These are phyloP conservation scores for Barbatosphaeria neglecta DNA, from an alignment of 495 filamentous ascomycete species.

Conservation along the genomic window DNA sequence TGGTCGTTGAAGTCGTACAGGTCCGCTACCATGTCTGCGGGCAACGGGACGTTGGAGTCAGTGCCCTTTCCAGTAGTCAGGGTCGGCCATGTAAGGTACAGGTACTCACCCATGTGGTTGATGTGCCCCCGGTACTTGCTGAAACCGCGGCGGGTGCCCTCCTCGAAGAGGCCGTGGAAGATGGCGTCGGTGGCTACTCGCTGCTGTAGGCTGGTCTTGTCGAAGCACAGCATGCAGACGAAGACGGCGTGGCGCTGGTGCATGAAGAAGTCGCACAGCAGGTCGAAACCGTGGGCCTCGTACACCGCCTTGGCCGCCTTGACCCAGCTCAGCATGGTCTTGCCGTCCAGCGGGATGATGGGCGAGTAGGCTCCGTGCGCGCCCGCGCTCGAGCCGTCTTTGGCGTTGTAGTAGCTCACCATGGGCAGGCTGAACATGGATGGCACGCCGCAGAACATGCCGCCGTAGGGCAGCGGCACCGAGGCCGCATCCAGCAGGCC, in stretches of 20 bases:
- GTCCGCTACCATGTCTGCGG: conserved; percentile 24
- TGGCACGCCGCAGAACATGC: conserved; percentile 27
- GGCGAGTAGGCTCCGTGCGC: conserved; percentile 33
- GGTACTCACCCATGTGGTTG: conserved; percentile 28
- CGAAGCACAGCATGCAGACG: conserved; percentile 32
- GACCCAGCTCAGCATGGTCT: conserved; percentile 28
- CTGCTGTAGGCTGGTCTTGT: conserved; percentile 25
- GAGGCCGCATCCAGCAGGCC: conserved; percentile 24
- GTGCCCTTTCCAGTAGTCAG: no score
- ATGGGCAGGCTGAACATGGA: conserved; percentile 29
- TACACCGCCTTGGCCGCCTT: conserved; percentile 22
- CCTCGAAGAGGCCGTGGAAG: conserved; percentile 21
- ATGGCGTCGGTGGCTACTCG: conserved; percentile 15
- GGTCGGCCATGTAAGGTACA: not conserved
- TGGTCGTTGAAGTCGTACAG: conserved; percentile 31
- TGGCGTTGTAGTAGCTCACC: conserved; percentile 19
- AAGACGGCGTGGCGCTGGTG: conserved; percentile 28
- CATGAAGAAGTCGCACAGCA: conserved; percentile 34
- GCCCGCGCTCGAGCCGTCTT: conserved; percentile 20
- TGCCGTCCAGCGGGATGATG: conserved; percentile 26
- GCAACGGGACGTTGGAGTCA: conserved; percentile 3
- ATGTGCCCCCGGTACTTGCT: conserved; percentile 31
- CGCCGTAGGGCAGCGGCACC: conserved; percentile 21
- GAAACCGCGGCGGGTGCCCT: conserved; percentile 25
- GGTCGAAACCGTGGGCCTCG: conserved; percentile 28